Evolutionary conservation across 1,284 basidiomycete genomes (phyloP).

Genomic region (Pseudomicrostroma phylloplanum): DNA sequence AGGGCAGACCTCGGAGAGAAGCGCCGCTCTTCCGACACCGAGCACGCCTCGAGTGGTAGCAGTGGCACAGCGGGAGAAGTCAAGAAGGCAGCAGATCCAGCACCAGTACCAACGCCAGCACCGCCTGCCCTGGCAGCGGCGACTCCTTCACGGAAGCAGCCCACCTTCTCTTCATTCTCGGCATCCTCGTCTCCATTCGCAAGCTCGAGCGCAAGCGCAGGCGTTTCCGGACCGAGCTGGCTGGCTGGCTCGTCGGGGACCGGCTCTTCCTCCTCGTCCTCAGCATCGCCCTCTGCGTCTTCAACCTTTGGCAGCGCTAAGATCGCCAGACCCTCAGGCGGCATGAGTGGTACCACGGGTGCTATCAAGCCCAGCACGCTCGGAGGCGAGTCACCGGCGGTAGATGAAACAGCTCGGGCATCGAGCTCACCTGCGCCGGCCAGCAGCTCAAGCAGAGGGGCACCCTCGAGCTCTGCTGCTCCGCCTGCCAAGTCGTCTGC

Average conservation of each 20-base stretch:
- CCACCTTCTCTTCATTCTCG: constrained; percentile 19
- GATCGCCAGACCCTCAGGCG: neutral
- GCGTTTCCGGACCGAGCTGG: constrained; percentile 19
- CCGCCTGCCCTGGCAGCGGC: constrained; percentile 4
- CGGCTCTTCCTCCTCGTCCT: constrained; percentile 5
- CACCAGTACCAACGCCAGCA: neutral
- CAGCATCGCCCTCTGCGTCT: neutral
- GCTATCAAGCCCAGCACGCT: constrained; percentile 14
- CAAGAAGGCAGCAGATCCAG: neutral
- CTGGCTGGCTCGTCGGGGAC: constrained; percentile 9
- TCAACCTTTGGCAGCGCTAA: neutral
- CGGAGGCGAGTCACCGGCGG: constrained; percentile 5
- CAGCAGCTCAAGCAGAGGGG: neutral
- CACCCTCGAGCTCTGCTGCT: neutral
- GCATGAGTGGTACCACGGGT: constrained; percentile 6
- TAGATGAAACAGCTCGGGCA: neutral
- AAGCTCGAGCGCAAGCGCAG: constrained; percentile 6
- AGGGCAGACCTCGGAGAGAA: neutral
- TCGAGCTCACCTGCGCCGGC: neutral
- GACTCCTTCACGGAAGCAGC: constrained; percentile 12
- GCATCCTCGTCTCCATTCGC: constrained; percentile 14
- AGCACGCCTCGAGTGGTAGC: neutral
- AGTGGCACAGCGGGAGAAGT: neutral
- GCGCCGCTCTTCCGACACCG: neutral
- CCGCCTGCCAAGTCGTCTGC: constrained; percentile 1